Evolutionary conservation across 768 basidiomycete species (phyloP), one percentile per base, ranked within the genome.

Genomic region (Mrakia frigida): DNA sequence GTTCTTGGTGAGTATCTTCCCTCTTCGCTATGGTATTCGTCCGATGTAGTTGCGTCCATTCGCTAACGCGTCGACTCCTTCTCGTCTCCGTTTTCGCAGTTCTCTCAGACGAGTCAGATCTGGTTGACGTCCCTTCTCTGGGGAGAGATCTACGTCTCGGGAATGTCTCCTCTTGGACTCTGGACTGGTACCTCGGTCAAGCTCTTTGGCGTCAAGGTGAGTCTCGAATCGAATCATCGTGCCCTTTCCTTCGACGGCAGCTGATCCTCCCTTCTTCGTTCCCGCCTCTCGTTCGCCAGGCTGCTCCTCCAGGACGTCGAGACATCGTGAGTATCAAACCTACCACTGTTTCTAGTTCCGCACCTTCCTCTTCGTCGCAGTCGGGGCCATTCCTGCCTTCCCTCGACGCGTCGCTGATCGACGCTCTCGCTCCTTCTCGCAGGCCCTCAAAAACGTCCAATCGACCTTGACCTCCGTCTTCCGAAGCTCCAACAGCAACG

Each of bases 61-160:
- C 3, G 37, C 9, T 74, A 0, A 18, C 35, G 13, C 61, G 28
- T 63, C 73, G 6, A 25, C 39, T 46, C 10, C 9, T 10, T 14
- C 13, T 63, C 46, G 11, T 18, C 33, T 16, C 46, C 37, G 35
- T 28, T 31, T 37, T 63, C 23, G n/a, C 35, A 77, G 73, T 78
- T 78, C 77, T 69, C 77, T 1, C 68, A 56, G 25, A 78, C 92
- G 1, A 94, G 93, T 3, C 86, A 91, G 77, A 87, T 94, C 25
- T 98, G 97, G 96, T 86, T 96, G 52, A 92, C 94, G 6, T 94
- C 92, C 0, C 84, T 98, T 73, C 90, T 95, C 31, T 99, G 96
- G 94, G 95, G 97, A 56, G 93, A 95, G 82, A 88, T 96, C 28
- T 99, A 95, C 81, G 91, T 97, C 31, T 90, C 91, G 67, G 91